Evolutionary conservation across 2,329 filamentous ascomycete genomes (phyloP), one percentile per base, ranked within the genome.

Genomic region (Herpomyces periplanetae): DNA sequence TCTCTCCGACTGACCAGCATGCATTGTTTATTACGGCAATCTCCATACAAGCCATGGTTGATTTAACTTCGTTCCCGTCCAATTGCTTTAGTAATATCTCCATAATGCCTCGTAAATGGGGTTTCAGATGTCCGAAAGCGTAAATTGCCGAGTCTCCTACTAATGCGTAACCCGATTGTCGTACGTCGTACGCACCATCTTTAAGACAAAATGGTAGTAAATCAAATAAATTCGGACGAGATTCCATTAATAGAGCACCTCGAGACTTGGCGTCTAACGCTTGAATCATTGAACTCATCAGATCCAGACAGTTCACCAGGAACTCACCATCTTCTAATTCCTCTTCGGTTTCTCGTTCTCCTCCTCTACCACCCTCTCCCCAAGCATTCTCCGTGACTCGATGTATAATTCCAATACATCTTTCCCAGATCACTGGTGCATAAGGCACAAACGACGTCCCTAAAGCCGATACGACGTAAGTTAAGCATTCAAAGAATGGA

Each of bases 291-390:
- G 73, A 64, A 33, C 73, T 87, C 21, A 96, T 43, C 7, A 96
- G 55, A 35, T 96, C 80, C 23, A 96, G 48, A 31, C 71, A 87
- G 12, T 80, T 91, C 18, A 96, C 63, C 24, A 91, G 45, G 41
- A 91, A 96, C 39, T 96, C 80, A 44, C 88, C 88, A 38, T 91
- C 73, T 1, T 80, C 75, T 19, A 53, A 46, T 22, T 88, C 73
- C 4, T 55, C 51, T 22, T 73, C 40, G 19, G 60, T 59, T 27
- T 75, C 64, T n/a, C n/a, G n/a, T n/a, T n/a, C n/a, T n/a, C n/a
- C n/a, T n/a, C n/a, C n/a, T n/a, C n/a, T n/a, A n/a, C n/a, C n/a
- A n/a, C n/a, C n/a, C n/a, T n/a, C n/a, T n/a, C n/a, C n/a, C n/a
- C n/a, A n/a, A n/a, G n/a, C n/a, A n/a, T n/a, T n/a, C 38, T 88